Percentiles rank a stretch among this genome's conserved stretches.
phyloP scores from a whole-genome alignment of 495 filamentous ascomycete genomes.

The Talaromyces ruber region DNA sequence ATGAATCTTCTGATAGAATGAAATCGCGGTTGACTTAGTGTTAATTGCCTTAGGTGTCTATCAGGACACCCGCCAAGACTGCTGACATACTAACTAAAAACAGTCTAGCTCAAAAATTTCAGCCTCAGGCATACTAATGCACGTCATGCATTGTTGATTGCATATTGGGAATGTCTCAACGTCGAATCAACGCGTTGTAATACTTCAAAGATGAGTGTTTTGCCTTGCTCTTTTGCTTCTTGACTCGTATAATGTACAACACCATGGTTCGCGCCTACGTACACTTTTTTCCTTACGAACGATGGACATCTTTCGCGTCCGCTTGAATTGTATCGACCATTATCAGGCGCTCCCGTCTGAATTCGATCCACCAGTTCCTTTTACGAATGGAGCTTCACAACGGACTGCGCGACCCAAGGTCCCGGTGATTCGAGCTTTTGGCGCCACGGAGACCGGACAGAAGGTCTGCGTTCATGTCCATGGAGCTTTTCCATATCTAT shows the following conservation, averaged over 20 bases:
- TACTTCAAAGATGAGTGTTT: background rate
- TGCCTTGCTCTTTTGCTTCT: background rate
- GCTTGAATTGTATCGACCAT: constrained; percentile 90
- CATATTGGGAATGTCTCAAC: constrained; percentile 1
- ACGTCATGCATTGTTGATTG: constrained; percentile 7
- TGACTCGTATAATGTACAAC: background rate
- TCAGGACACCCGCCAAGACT: background rate
- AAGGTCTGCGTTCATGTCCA: constrained; percentile 96
- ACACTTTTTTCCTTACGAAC: background rate
- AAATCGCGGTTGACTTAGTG: background rate
- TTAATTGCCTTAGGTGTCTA: background rate
- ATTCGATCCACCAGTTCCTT: constrained; percentile 72
- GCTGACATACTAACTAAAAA: background rate
- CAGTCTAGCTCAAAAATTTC: background rate
- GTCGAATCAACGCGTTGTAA: background rate
- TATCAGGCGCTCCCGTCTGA: constrained; percentile 71
- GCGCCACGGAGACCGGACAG: constrained; percentile 89
- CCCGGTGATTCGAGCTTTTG: constrained; percentile 86
- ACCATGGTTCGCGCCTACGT: background rate
- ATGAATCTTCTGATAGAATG: background rate
- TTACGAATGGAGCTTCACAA: constrained; percentile 37
- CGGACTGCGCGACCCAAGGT: constrained; percentile 54
- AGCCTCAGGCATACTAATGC: constrained; percentile 3
- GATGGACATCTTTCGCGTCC: constrained; percentile 71
- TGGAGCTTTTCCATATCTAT: constrained; percentile 91